A percentile compares a stretch with the other conserved stretches of the same genome.
These are phyloP conservation scores for Vitis hybrid DNA, from an alignment of 177 flowering plant genomes.

Conservation along the genomic window DNA sequence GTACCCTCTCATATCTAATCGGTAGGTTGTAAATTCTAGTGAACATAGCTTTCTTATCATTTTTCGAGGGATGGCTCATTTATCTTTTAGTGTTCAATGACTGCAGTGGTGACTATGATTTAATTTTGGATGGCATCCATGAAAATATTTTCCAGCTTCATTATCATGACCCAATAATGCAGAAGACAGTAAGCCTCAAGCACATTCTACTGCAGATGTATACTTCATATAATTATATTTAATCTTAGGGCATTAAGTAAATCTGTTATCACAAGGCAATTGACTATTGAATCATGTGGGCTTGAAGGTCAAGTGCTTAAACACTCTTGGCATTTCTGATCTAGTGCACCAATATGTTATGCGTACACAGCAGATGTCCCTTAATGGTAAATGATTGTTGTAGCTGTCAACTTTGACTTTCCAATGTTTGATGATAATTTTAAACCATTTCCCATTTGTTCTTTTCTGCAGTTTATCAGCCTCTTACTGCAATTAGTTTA, in stretches of 20 bases:
- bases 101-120: slow-evolving; percentile 88
- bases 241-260: slow-evolving; percentile 1
- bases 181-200: slow-evolving; percentile 74
- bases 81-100: slow-evolving; percentile 6
- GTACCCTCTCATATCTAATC: slow-evolving; percentile 68
- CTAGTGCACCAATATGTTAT: slow-evolving; percentile 59
- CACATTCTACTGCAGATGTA: not conserved
- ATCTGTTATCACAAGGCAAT: not conserved
- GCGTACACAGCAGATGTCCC: slow-evolving; percentile 79
- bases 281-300: not conserved
- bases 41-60: slow-evolving; percentile 1
- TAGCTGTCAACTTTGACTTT: not conserved
- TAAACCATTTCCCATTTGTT: not conserved
- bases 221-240: not conserved
- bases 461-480: slow-evolving; percentile 67
- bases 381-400: slow-evolving; percentile 53
- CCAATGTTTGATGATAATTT: not conserved
- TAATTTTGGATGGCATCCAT: slow-evolving; percentile 82
- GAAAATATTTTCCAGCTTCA: slow-evolving; percentile 86
- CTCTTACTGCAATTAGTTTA: slow-evolving; percentile 60
- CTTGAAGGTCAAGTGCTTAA: slow-evolving; percentile 75
- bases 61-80: slow-evolving; percentile 3
- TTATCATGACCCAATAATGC: slow-evolving; percentile 91
- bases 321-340: slow-evolving; percentile 74
- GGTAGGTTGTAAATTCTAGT: slow-evolving; percentile 40